Conservation (phyloP, 2,329 filamentous ascomycete genomes). For the Xylaria sp. region DNA sequence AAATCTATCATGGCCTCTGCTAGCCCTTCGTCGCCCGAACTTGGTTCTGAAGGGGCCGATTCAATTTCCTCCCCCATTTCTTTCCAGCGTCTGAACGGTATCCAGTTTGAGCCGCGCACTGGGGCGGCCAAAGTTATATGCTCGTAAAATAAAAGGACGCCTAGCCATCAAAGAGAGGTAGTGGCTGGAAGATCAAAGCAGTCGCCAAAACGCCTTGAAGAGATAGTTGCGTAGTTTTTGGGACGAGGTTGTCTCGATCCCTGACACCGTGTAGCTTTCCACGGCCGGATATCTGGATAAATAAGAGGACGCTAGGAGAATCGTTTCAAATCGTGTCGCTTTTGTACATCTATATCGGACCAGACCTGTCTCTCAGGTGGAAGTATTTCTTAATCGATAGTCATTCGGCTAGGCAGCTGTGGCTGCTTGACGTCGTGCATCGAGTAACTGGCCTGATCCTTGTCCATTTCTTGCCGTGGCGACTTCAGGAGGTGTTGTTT, state of each 20-base stretch:
- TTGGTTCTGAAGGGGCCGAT: not conserved
- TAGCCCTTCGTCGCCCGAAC: slow-evolving; percentile 2
- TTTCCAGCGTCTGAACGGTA: slow-evolving; percentile 23
- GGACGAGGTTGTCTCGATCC: slow-evolving; percentile 22
- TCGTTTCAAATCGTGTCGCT: slow-evolving; percentile 48
- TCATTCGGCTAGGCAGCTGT: slow-evolving; percentile 67
- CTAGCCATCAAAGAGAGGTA: slow-evolving; percentile 21
- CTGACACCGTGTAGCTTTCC: slow-evolving; percentile 27
- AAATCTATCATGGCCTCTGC: slow-evolving; percentile 32
- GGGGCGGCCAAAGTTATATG: slow-evolving; percentile 19
- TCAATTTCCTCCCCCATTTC: slow-evolving; percentile 9
- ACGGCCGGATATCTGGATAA: slow-evolving; percentile 46
- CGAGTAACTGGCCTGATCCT: slow-evolving; percentile 64
- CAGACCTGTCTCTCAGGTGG: slow-evolving; percentile 8
- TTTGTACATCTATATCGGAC: slow-evolving; percentile 47
- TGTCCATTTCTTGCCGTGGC: slow-evolving; percentile 61
- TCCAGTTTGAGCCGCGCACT: slow-evolving; percentile 34
- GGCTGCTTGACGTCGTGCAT: slow-evolving; percentile 68
- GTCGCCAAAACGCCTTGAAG: slow-evolving; percentile 37
- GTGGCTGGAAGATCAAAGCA: slow-evolving; percentile 20
- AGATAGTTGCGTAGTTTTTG: slow-evolving; percentile 31
- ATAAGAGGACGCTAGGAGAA: slow-evolving; percentile 42
- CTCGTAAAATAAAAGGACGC: slow-evolving; percentile 9
- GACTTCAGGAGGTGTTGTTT: slow-evolving; percentile 82
- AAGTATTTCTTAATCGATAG: slow-evolving; percentile 63